Conservation (phyloP, 192 early-diverging fungal genomes). For the Podila epicladia region DNA sequence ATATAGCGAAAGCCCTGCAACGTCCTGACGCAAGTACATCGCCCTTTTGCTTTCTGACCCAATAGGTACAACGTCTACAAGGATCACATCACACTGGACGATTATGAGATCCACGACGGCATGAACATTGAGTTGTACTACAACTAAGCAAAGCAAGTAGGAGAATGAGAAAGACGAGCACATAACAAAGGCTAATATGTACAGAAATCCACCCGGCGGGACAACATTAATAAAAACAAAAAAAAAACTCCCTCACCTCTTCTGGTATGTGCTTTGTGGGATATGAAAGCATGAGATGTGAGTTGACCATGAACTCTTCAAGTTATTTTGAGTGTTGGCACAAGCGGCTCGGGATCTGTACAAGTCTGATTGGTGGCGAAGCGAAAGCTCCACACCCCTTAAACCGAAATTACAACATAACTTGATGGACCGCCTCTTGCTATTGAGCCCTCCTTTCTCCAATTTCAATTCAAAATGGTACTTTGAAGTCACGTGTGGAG, state of each 20-base stretch:
- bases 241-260: too few relatives aligned
- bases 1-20: too few relatives aligned
- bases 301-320: too few relatives aligned
- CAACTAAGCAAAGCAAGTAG: slow-evolving; percentile 50
- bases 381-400: neutral
- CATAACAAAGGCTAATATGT: neutral
- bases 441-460: slow-evolving; percentile 3
- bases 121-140: slow-evolving; percentile 91
- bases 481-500: slow-evolving; percentile 3
- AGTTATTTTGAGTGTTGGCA: too few relatives aligned
- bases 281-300: too few relatives aligned
- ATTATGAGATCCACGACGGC: slow-evolving; percentile 92
- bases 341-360: too few relatives aligned
- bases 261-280: too few relatives aligned
- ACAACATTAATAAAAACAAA: too few relatives aligned
- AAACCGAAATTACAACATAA: neutral
- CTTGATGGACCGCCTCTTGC: neutral
- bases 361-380: neutral
- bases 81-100: slow-evolving; percentile 90
- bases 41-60: neutral
- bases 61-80: slow-evolving; percentile 78
- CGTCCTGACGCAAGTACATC: neutral
- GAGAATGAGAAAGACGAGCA: neutral
- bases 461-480: slow-evolving; percentile 6
- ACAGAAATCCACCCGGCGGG: neutral